Conservation (phyloP, 352 stramenopile species). For the Globisporangium ultimum region DNA sequence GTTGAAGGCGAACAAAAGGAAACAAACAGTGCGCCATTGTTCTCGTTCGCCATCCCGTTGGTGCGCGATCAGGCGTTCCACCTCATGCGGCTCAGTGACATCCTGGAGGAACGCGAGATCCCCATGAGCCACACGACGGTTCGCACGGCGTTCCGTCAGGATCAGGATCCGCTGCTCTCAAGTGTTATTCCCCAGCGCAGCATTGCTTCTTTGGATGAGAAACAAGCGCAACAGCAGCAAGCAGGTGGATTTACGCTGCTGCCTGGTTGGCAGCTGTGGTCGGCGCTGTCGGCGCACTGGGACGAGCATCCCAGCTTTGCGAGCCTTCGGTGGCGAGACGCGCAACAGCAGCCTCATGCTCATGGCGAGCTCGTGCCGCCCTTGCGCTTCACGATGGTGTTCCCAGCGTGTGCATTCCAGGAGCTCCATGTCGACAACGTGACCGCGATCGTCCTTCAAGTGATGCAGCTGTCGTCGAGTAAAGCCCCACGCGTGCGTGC, state of each 20-base stretch:
- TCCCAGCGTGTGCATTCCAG: conserved; percentile 13
- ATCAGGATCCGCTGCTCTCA: conserved; percentile 23
- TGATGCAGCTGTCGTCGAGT: conserved; percentile 22
- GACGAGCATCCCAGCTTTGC: conserved; percentile 24
- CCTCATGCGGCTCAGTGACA: conserved; percentile 31
- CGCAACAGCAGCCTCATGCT: neutral
- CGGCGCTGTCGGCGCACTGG: conserved; percentile 27
- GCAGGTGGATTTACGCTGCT: conserved; percentile 6
- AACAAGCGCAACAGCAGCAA: neutral
- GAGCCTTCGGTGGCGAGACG: conserved; percentile 19
- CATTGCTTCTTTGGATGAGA: too few relatives aligned
- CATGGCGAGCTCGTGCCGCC: conserved; percentile 4
- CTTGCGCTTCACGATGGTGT: conserved; percentile 16
- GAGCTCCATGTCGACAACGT: conserved; percentile 28
- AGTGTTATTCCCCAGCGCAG: neutral
- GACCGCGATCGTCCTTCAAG: conserved; percentile 22
- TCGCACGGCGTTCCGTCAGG: conserved; percentile 34
- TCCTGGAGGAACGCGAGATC: conserved; percentile 24
- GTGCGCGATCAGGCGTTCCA: conserved; percentile 28
- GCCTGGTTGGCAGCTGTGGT: conserved; percentile 36
- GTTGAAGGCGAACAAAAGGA: neutral
- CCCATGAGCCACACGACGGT: conserved; percentile 32
- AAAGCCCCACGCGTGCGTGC: conserved; percentile 23
- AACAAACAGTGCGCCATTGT: neutral
- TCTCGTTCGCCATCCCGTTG: conserved; percentile 33